Evolutionary conservation across 75 land plant genomes (phyloP).

Genomic region (Chamaecyparis obtusa): DNA sequence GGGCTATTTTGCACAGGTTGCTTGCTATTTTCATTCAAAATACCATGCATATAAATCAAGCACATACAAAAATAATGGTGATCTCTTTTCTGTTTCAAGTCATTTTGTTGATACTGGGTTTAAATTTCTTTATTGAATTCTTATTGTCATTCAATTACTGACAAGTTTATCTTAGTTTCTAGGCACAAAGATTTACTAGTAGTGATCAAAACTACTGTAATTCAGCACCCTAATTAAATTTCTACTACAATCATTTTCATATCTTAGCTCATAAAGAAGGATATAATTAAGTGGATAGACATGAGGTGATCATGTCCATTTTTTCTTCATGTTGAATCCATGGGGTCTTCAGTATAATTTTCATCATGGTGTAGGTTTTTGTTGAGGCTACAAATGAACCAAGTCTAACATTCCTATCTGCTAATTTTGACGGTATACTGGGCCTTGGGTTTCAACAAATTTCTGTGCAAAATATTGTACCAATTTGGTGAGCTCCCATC

Average conservation of each 20-base stretch:
- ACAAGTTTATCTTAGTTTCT: background rate
- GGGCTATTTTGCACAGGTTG: conserved; percentile 45
- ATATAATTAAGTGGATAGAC: background rate
- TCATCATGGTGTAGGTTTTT: conserved; percentile 49
- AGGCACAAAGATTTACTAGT: background rate
- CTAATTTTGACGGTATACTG: conserved; percentile 91
- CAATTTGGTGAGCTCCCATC: conserved; percentile 60
- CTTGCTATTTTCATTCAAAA: conserved; percentile 81
- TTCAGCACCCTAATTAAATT: background rate
- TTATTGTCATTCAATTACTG: background rate
- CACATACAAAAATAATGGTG: conserved; percentile 75
- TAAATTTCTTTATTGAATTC: background rate
- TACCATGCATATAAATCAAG: conserved; percentile 66
- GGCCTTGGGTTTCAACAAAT: conserved; percentile 93
- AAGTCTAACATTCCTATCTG: conserved; percentile 62
- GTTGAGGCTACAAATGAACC: conserved; percentile 84
- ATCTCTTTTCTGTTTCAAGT: background rate
- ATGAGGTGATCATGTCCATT: background rate
- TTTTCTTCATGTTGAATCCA: background rate
- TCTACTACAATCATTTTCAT: background rate
- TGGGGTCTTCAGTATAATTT: background rate
- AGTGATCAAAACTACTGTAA: background rate
- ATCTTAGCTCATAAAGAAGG: background rate
- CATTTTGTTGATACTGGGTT: background rate
- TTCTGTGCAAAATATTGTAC: conserved; percentile 62